Evolutionary conservation across 1,139 yeast species (phyloP).

Genomic region (Pichia sp.): DNA sequence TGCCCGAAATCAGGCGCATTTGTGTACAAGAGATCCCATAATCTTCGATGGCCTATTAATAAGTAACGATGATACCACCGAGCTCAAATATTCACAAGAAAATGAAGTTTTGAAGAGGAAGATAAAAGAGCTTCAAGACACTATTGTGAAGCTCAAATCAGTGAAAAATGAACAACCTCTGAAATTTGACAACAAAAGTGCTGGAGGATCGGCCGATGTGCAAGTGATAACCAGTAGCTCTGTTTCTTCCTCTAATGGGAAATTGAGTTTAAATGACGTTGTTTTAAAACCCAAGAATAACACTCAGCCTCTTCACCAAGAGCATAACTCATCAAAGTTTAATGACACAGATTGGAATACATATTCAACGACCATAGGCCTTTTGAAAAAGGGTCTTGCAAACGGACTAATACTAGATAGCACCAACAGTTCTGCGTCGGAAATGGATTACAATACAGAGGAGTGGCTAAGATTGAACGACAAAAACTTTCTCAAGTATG

Average conservation of each 20-base stretch:
- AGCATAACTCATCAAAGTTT: not conserved
- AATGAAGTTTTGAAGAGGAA: constrained; percentile 29
- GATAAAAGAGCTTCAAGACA: constrained; percentile 27
- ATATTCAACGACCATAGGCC: constrained; percentile 26
- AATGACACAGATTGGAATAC: constrained; percentile 21
- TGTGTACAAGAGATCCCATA: constrained; percentile 30
- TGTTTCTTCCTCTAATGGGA: not conserved
- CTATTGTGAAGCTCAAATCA: constrained; percentile 18
- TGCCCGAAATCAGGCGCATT: constrained; percentile 29
- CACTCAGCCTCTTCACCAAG: not conserved
- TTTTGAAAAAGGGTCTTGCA: constrained; percentile 25
- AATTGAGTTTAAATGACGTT: not conserved
- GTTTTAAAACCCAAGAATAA: not conserved
- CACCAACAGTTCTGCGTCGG: constrained; percentile 9
- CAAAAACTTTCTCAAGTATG: constrained; percentile 11
- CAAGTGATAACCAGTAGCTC: not conserved
- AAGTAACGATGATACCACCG: constrained; percentile 22
- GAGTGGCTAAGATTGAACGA: constrained; percentile 26
- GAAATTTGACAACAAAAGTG: not conserved
- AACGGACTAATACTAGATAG: constrained; percentile 22
- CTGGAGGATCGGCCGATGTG: not conserved
- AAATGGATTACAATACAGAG: constrained; percentile 26
- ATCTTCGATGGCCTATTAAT: constrained; percentile 29
- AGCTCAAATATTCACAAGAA: constrained; percentile 26
- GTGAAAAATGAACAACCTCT: not conserved